Conservation (phyloP, 306 rosid genomes). For the Amphicarpaea edgeworthii region DNA sequence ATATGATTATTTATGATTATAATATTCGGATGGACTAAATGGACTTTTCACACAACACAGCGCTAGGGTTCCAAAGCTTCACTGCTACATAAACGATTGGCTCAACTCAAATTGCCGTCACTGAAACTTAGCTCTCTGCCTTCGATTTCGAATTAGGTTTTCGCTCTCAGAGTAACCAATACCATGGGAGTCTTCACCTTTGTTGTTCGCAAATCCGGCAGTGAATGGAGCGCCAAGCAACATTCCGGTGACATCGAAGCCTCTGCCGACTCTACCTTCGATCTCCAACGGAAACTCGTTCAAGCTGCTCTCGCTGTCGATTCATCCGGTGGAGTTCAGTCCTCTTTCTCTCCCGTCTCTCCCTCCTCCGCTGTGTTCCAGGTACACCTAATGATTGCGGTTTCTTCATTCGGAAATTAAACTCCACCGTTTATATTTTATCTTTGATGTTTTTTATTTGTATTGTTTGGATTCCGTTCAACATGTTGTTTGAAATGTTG, state of each 20-base stretch:
- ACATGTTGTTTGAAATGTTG: no score
- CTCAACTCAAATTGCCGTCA: constrained; percentile 1
- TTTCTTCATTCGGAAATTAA: not conserved
- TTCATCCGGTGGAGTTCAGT: constrained; percentile 76
- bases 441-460: not conserved
- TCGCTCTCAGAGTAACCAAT: not conserved
- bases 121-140: constrained; percentile 26
- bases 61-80: constrained; percentile 50
- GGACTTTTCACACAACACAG: constrained; percentile 22
- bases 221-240: constrained; percentile 81
- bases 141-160: constrained; percentile 37
- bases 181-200: constrained; percentile 90
- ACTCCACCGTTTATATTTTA: not conserved
- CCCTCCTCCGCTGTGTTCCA: constrained; percentile 83
- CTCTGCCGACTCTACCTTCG: constrained; percentile 65
- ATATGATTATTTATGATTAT: no score
- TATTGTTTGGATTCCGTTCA: constrained; percentile 6
- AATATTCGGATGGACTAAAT: constrained; percentile 31
- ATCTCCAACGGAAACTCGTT: constrained; percentile 83
- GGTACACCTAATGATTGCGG: constrained; percentile 46
- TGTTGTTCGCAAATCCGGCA: constrained; percentile 66
- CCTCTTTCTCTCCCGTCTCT: constrained; percentile 71
- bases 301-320: constrained; percentile 70
- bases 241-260: constrained; percentile 77
- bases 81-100: constrained; percentile 39